These are phyloP conservation scores for Globisporangium ultimum DNA, from an alignment of 352 stramenopile genomes.

Conservation along the genomic window DNA sequence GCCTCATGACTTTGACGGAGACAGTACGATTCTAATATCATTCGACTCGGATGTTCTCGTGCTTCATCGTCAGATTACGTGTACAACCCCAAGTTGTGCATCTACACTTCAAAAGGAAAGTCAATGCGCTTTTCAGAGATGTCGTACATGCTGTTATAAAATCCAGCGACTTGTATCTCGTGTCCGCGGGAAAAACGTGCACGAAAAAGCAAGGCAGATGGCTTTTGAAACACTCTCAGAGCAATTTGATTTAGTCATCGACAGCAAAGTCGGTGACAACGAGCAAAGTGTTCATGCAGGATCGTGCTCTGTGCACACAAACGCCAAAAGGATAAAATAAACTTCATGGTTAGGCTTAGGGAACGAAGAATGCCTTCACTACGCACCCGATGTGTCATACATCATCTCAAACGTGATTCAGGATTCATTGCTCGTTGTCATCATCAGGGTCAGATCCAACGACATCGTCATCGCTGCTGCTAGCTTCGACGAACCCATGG, in stretches of 20 bases:
- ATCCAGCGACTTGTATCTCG: constrained; percentile 44
- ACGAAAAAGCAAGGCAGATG: constrained; percentile 15
- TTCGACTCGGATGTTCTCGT: constrained; percentile 4
- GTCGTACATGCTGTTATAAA: constrained; percentile 65
- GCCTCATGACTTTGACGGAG: no score
- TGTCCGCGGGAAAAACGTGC: constrained; percentile 3
- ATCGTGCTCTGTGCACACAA: constrained; percentile 36
- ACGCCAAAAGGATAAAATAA: constrained; percentile 7
- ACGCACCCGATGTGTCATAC: no score
- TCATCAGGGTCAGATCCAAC: no score
- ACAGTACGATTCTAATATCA: no score
- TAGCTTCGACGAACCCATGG: no score
- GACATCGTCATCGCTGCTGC: no score
- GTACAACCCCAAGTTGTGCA: constrained; percentile 32
- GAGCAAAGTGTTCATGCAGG: not conserved
- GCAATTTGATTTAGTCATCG: not conserved
- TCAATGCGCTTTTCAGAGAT: constrained; percentile 43
- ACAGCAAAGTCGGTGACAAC: no score
- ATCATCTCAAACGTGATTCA: no score
- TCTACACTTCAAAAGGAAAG: constrained; percentile 32
- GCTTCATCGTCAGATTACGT: constrained; percentile 18
- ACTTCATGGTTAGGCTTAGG: no score
- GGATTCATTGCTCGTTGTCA: no score
- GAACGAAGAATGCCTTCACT: no score
- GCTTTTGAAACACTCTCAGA: constrained; percentile 1